Evolutionary conservation across 169 alveolate genomes (phyloP).

Genomic region (Perkinsus marinus): DNA sequence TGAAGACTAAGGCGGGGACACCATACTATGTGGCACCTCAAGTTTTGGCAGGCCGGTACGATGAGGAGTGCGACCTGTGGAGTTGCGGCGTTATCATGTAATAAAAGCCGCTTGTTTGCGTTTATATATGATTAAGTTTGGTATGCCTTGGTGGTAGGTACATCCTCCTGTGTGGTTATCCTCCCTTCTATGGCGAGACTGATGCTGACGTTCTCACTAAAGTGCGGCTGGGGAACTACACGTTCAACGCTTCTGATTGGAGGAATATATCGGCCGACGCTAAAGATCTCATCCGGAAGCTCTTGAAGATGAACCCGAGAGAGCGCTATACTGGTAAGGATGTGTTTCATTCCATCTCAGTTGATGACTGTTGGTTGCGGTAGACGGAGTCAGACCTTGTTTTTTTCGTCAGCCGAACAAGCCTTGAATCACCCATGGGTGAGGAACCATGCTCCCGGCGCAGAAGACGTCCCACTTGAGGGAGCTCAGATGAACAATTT

Average conservation of each 20-base stretch:
- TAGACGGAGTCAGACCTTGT: background rate
- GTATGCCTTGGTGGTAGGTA: background rate
- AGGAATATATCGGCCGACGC: slow-evolving; percentile 71
- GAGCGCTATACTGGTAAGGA: slow-evolving; percentile 38
- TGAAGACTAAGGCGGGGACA: slow-evolving; percentile 43
- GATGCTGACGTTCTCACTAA: slow-evolving; percentile 50
- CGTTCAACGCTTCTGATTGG: slow-evolving; percentile 61
- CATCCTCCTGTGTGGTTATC: slow-evolving; percentile 61
- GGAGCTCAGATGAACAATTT: background rate
- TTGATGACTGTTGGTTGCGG: slow-evolving; percentile 47
- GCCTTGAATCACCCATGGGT: slow-evolving; percentile 83
- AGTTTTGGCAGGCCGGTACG: slow-evolving; percentile 74
- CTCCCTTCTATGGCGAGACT: slow-evolving; percentile 56
- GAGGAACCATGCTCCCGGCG: slow-evolving; percentile 24
- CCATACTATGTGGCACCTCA: slow-evolving; percentile 95
- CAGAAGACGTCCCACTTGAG: background rate
- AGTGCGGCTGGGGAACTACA: slow-evolving; percentile 29
- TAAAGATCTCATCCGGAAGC: slow-evolving; percentile 65
- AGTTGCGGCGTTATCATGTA: slow-evolving; percentile 75
- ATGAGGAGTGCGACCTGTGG: slow-evolving; percentile 85
- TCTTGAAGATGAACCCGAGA: slow-evolving; percentile 50
- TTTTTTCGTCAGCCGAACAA: slow-evolving; percentile 51
- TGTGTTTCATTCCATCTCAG: too few species aligned
- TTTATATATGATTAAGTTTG: background rate
- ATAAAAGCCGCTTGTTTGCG: slow-evolving; percentile 25